Evolutionary conservation across 2,329 filamentous ascomycete species (phyloP), one percentile per base, ranked within the genome.

Genomic region (Neobulgaria alba): DNA sequence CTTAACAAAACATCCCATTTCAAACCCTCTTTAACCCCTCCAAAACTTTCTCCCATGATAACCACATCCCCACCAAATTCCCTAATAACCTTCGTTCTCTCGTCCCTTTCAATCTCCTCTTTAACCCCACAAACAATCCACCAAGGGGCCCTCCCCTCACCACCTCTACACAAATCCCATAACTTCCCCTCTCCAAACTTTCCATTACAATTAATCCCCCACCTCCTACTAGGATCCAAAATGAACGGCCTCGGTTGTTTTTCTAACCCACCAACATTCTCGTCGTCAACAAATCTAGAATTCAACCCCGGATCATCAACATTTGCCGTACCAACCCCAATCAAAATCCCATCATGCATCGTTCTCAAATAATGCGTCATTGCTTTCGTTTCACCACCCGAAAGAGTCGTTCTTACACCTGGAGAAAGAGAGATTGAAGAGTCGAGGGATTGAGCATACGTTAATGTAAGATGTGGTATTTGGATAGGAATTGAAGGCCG

Each of bases 321-420:
- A 18, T 86, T 67, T 5, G 87, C 85, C 1, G 90, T 96, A 2
- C 83, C 83, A 3, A 82, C 85, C 16, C 90, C 90, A 21, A 96
- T 70, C 17, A 93, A 71, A 51, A 95, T 94, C 29, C 85, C 87
- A 48, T 85, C 78, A 63, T 96, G 88, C 12, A 73, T 75, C 10
- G 81, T 80, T 54, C 90, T 85, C 19, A 96, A 74, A 59, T 84
- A 86, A 63, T 96, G 90, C 0, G 90, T 95, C 86, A 96, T 93
- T 39, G 85, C 75, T 63, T 95, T 95, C 29, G 86, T 86, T 48
- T 80, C 71, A 0, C 82, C 75, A 3, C 89, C 89, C 1, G 90
- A 96, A 10, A 96, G 74, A 0, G 75, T 69, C 2, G 90, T 96
- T 50, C 83, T 84, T n/a, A 78, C 70, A 10, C 88, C 88, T 5